Conservation (phyloP, 352 stramenopile species). For the Halophytophthora batemanensis region DNA sequence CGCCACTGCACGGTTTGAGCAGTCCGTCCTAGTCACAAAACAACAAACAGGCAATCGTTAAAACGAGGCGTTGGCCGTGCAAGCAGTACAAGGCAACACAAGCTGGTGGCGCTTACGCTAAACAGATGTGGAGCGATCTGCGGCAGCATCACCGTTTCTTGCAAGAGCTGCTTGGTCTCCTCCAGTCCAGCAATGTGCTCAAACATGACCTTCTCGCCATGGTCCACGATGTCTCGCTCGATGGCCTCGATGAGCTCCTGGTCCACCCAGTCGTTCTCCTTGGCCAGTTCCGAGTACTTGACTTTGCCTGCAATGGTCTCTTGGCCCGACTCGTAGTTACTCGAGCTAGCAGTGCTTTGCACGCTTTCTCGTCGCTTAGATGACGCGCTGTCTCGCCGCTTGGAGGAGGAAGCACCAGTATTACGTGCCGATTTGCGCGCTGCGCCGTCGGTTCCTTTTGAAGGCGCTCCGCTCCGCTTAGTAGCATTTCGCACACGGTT, state of each 20-base stretch:
- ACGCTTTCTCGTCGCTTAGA: conserved; percentile 24
- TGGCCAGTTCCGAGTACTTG: conserved; percentile 79
- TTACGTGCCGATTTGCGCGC: conserved; percentile 15
- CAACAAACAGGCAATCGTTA: neutral
- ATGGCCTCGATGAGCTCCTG: conserved; percentile 85
- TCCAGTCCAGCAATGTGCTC: conserved; percentile 74
- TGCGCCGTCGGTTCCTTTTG: conserved; percentile 10
- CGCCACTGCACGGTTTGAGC: conserved; percentile 76
- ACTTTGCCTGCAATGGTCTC: conserved; percentile 46
- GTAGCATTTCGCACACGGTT: conserved; percentile 14
- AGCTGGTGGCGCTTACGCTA: conserved; percentile 29
- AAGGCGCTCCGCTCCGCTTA: conserved; percentile 13
- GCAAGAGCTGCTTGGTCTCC: conserved; percentile 79
- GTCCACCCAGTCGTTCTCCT: conserved; percentile 69
- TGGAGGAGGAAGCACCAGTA: conserved; percentile 7
- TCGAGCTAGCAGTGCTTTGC: conserved; percentile 30
- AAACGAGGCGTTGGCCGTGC: neutral
- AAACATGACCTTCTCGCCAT: conserved; percentile 64
- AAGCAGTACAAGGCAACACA: neutral
- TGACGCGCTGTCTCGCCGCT: conserved; percentile 18
- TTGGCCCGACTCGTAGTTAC: conserved; percentile 14
- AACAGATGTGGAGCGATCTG: conserved; percentile 86
- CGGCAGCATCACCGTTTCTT: conserved; percentile 84
- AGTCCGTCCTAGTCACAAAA: conserved; percentile 47
- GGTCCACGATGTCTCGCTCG: conserved; percentile 84